Conservation (phyloP, 2,329 filamentous ascomycete species). For the Alternaria infectoria region DNA sequence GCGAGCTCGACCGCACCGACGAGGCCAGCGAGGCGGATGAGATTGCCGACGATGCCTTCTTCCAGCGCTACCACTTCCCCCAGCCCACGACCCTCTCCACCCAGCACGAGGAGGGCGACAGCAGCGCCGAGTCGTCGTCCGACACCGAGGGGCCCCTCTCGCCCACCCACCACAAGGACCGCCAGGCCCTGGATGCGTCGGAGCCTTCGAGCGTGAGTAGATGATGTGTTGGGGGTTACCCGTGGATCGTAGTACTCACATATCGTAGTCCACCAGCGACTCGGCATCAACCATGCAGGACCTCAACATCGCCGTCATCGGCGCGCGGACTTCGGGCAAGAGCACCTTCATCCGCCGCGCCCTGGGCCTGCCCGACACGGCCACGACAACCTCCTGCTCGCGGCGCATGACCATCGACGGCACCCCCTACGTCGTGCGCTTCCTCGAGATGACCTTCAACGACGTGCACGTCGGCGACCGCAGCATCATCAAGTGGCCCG, state of each 20-base stretch:
- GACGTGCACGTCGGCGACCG: slow-evolving; percentile 60
- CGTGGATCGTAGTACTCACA: neutral
- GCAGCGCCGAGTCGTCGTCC: slow-evolving; percentile 40
- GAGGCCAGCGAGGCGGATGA: slow-evolving; percentile 61
- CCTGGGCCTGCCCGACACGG: slow-evolving; percentile 58
- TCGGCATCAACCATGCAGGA: slow-evolving; percentile 53
- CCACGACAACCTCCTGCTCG: slow-evolving; percentile 51
- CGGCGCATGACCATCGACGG: slow-evolving; percentile 65
- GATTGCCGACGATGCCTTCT: slow-evolving; percentile 50
- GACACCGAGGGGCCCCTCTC: slow-evolving; percentile 49
- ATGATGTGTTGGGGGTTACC: too few relatives aligned
- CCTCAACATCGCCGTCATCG: slow-evolving; percentile 65
- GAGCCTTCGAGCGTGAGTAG: slow-evolving; percentile 30
- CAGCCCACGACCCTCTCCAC: slow-evolving; percentile 15
- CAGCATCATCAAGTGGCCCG: slow-evolving; percentile 63
- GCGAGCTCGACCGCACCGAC: slow-evolving; percentile 54
- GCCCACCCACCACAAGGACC: slow-evolving; percentile 40
- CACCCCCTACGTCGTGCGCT: slow-evolving; percentile 61
- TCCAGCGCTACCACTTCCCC: slow-evolving; percentile 51
- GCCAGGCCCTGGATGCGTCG: slow-evolving; percentile 26
- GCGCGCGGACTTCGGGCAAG: slow-evolving; percentile 62
- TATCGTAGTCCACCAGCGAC: slow-evolving; percentile 36
- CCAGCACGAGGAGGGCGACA: slow-evolving; percentile 22
- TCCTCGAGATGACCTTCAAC: slow-evolving; percentile 62
- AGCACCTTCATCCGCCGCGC: slow-evolving; percentile 65